Base-by-base conservation (phyloP, 441 rosid genomes). In the Euphorbia celastroides region DNA sequence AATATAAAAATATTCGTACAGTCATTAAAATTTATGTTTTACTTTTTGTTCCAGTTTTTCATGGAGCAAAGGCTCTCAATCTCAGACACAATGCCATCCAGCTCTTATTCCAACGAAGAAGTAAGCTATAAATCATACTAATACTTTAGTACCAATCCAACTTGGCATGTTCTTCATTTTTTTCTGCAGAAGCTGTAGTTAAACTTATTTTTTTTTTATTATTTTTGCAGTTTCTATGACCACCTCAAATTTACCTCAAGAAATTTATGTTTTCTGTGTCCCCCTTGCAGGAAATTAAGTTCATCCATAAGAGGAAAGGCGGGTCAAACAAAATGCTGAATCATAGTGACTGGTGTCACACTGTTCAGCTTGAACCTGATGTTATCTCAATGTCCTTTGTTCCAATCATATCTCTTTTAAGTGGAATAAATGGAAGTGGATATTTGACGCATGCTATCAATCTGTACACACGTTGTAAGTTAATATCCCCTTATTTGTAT, bases 381-480 rank as follows among this genome's bases (percentile, higher is more conserved):
- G 93, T 88, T 46, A 86, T 90, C 75, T 87, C 97, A 5, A 86
- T 92, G 98, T 81, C 96, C 19, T 88, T 90, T 62, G 82, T 92
- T 56, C 98, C 99, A 25, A 86, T 94, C 57, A 87, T 92, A 20
- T 94, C 99, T 16, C 79, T 94, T 60, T 79, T 94, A 72, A 92
- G 83, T 77, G 99, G 99, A 83, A 88, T 88, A 11, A 87, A 96
- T 16, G 96, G 96, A 66, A 87, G 96, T 75, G 98, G 98, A 72
- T 92, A 87, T 84, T 78, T 94, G 82, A 87, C 91, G 77, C 98
- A 94, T 81, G 98, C 99, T 77, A 90, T 92, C 69, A 88, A 94
- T 80, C 94, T 94, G 60, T 94, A 94, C 71, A 76, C 88, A 50
- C 79, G 98, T 73, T 94, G 99, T 94, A 82, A 94, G 96, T 74